phyloP scores from a whole-genome alignment of 345 rosid species.

The Kandelia obovata region DNA sequence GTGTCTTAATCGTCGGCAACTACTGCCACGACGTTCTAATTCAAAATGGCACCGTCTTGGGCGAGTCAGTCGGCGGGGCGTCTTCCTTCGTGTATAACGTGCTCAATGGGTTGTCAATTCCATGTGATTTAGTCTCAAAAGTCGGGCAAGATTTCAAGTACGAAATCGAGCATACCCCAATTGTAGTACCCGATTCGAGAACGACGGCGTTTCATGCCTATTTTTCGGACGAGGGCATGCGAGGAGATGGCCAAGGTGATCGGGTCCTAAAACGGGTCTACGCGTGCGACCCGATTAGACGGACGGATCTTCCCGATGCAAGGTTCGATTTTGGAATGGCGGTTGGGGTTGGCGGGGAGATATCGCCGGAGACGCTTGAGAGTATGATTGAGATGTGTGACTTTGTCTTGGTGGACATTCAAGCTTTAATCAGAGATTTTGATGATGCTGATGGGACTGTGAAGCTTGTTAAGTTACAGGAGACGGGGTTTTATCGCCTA shows the following conservation, averaged over 20 bases:
- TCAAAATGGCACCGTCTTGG: conserved; percentile 48
- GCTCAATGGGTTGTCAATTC: conserved; percentile 50
- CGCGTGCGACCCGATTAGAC: conserved; percentile 65
- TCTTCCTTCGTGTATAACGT: conserved; percentile 78
- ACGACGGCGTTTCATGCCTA: conserved; percentile 82
- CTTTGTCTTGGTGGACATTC: conserved; percentile 72
- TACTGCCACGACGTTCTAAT: conserved; percentile 89
- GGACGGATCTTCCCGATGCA: conserved; percentile 59
- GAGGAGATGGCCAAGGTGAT: conserved; percentile 42
- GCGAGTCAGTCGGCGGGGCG: conserved; percentile 93
- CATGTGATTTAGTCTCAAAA: conserved; percentile 52
- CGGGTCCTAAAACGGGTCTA: conserved; percentile 66
- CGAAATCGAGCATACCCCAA: conserved; percentile 40
- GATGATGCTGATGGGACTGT: conserved; percentile 60
- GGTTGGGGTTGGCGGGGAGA: conserved; percentile 96
- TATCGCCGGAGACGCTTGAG: conserved; percentile 75
- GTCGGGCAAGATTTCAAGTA: conserved; percentile 77
- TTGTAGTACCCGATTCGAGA: conserved; percentile 36
- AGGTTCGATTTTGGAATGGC: conserved; percentile 79
- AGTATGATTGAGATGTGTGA: conserved; percentile 70
- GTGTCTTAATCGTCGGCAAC: conserved; percentile 79
- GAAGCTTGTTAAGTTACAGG: conserved; percentile 51
- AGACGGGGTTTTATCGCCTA: conserved; percentile 61
- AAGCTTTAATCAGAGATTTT: conserved; percentile 73
- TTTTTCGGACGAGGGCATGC: conserved; percentile 51